Evolutionary conservation across 345 rosid species (phyloP).

Genomic region (Gossypium anomalum): DNA sequence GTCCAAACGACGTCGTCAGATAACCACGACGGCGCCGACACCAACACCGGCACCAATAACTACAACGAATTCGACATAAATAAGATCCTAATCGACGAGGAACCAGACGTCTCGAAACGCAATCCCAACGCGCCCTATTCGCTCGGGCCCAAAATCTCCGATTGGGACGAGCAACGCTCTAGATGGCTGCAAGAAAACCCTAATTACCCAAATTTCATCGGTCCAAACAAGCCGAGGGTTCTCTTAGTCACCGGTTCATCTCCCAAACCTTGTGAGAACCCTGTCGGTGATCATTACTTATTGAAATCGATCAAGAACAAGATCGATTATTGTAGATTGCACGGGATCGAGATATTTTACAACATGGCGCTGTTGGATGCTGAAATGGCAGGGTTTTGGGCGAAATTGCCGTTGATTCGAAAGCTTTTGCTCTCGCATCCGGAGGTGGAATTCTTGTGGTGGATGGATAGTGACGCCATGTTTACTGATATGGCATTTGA

Average conservation of each 20-base stretch:
- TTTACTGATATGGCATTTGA: not conserved
- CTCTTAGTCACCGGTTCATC: not conserved
- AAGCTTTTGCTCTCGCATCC: conserved; percentile 2
- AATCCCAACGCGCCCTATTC: not conserved
- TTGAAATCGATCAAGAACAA: conserved; percentile 4
- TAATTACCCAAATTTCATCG: not conserved
- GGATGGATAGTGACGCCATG: conserved; percentile 2
- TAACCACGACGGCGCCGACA: not conserved
- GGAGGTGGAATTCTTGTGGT: not conserved
- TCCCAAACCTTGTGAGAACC: conserved; percentile 1
- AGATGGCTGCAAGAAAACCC: not conserved
- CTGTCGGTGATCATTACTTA: not conserved
- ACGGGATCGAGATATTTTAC: conserved; percentile 1
- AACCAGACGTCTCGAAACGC: not conserved
- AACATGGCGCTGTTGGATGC: not conserved
- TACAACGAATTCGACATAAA: not conserved
- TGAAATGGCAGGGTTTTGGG: not conserved
- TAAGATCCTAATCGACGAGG: not conserved
- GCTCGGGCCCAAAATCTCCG: not conserved
- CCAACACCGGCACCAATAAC: not conserved
- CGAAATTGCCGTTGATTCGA: not conserved
- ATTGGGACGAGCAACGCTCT: not conserved
- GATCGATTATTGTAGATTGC: not conserved
- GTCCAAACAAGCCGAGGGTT: not conserved
- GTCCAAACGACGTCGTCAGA: not conserved